Base-by-base conservation (phyloP, 345 rosid genomes). In the Carallia brachiata region DNA sequence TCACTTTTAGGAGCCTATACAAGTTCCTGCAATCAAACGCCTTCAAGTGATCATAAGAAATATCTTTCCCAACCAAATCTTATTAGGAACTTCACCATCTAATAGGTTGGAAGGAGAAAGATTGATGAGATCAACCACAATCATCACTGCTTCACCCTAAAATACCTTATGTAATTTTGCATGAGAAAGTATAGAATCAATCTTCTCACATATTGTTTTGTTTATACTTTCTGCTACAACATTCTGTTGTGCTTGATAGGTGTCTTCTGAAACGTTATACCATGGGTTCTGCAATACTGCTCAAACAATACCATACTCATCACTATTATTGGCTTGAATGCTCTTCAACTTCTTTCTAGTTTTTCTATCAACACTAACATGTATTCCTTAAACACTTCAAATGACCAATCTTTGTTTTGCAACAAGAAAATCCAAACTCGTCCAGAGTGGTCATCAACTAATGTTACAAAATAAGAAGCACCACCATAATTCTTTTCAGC, bases 291-390 rank as follows among this genome's bases (percentile, higher is more conserved):
- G 2, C 40, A 54, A 9, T 68, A 56, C 1, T 34, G 28, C 7
- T 68, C 12, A 68, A 68, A 68, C 1, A 40, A 48, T 7, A 12
- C 15, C 17, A 18, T 68, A 68, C 23, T 68, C 63, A 23, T 50
- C 27, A 7, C 15, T 31, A 8, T 69, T 59, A 27, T 69, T 40
- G 28, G n/a, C 6, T 69, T 18, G 1, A 9, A 15, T 27, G 30
- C 53, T 39, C 28, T 59, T 69, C 6, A 59, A 27, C 12, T 57
- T 17, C 10, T 1, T 58, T 3, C 6, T 8, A n/a, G 13, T 37
- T 23, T 59, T 7, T 58, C 65, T 15, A 12, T 47, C 56, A 7
- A 59, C 39, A n/a, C 0, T 58, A 16, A 7, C 12, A 40, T 57
- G 65, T 5, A 69, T 6, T 58, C 3, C 56, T 56, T 55, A 2